These are phyloP conservation scores for Mortierella sp. DNA, from an alignment of 371 early-diverging fungal species.

Conservation along the genomic window DNA sequence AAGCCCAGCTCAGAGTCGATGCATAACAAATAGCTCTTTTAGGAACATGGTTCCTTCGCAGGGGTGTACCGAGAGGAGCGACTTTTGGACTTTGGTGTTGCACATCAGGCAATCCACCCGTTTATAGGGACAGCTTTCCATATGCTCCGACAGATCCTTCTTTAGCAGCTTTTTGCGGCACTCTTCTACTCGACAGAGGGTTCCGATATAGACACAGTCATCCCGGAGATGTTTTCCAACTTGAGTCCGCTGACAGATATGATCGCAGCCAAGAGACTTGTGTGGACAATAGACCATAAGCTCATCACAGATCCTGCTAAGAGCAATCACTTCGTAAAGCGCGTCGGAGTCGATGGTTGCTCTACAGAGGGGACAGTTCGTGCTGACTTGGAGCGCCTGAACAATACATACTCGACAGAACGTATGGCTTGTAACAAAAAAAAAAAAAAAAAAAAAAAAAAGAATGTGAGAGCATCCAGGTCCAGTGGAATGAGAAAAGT, in stretches of 20 bases:
- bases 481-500: too few species aligned
- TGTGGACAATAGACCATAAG: conserved; percentile 69
- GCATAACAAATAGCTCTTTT: background rate
- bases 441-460: background rate
- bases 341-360: conserved; percentile 57
- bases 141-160: conserved; percentile 65
- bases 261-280: conserved; percentile 63
- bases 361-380: conserved; percentile 76
- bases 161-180: conserved; percentile 67
- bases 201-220: conserved; percentile 67
- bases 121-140: conserved; percentile 67
- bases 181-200: conserved; percentile 66
- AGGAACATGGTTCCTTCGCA: background rate
- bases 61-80: conserved; percentile 28
- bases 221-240: conserved; percentile 65
- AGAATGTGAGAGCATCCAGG: too few species aligned
- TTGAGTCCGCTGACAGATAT: conserved; percentile 69
- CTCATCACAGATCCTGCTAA: conserved; percentile 78
- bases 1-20: background rate
- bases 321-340: conserved; percentile 69
- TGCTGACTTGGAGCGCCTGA: conserved; percentile 61
- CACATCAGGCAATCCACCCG: conserved; percentile 72
- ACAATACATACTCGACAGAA: conserved; percentile 73
- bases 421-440: conserved; percentile 63
- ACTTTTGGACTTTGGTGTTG: conserved; percentile 59